Evolutionary conservation across 2,329 filamentous ascomycete genomes (phyloP).

Genomic region (Ceratocystis destructans): DNA sequence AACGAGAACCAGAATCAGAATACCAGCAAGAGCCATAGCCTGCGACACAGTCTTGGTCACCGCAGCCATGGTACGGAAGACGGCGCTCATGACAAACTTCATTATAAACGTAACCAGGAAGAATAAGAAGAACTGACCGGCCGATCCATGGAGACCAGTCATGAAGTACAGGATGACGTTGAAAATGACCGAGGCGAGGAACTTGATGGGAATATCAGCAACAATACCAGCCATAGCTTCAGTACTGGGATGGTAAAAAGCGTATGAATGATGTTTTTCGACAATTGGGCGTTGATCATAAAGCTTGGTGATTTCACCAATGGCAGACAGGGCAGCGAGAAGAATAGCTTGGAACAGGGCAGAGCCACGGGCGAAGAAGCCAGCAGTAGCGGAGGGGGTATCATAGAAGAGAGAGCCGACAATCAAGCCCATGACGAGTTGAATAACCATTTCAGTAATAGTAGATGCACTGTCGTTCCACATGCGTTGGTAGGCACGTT

Average conservation of each 20-base stretch:
- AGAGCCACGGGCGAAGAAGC: constrained; percentile 41
- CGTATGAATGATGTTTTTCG: constrained; percentile 36
- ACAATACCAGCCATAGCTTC: constrained; percentile 43
- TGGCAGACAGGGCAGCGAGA: constrained; percentile 44
- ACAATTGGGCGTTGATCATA: constrained; percentile 36
- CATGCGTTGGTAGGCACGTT: constrained; percentile 38
- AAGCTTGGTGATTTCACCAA: constrained; percentile 38
- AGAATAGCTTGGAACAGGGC: constrained; percentile 48
- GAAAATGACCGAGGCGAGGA: constrained; percentile 36
- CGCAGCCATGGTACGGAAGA: constrained; percentile 62
- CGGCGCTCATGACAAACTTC: constrained; percentile 59
- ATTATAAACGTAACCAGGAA: constrained; percentile 54
- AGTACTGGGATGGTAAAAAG: constrained; percentile 38
- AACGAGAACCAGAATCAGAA: constrained; percentile 46
- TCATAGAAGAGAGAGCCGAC: constrained; percentile 48
- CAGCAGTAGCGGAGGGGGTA: constrained; percentile 34
- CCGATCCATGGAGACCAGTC: constrained; percentile 38
- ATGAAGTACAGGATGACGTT: constrained; percentile 47
- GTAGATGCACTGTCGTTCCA: constrained; percentile 39
- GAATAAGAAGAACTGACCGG: constrained; percentile 63
- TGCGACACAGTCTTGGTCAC: constrained; percentile 52
- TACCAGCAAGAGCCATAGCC: constrained; percentile 39
- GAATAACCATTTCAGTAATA: constrained; percentile 32
- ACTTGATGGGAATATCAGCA: constrained; percentile 45
- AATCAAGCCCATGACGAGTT: constrained; percentile 45